phyloP scores from a whole-genome alignment of 2,329 filamentous ascomycete species.

The Cladosporium sphaerospermum region DNA sequence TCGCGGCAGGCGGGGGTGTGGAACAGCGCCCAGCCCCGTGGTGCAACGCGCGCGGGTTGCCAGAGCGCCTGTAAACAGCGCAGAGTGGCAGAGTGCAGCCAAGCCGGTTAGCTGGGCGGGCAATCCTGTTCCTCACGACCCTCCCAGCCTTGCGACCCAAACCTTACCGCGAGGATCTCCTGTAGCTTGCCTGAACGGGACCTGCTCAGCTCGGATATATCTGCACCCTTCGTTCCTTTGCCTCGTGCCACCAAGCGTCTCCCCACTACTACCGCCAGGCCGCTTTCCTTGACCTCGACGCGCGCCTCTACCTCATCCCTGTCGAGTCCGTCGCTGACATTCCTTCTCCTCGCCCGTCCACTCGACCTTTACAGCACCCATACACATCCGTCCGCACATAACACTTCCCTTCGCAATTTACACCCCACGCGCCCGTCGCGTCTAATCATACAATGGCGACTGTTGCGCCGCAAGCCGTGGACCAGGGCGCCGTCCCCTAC shows the following conservation, averaged over 20 bases:
- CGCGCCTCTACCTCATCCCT: background rate
- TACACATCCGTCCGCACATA: background rate
- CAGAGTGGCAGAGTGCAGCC: background rate
- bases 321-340: background rate
- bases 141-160: background rate
- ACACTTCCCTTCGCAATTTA: background rate
- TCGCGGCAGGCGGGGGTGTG: background rate
- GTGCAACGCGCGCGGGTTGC: background rate
- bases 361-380: background rate
- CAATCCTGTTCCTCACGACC: background rate
- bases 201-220: constrained; percentile 3
- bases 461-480: background rate
- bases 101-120: background rate
- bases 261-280: background rate
- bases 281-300: background rate
- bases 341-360: background rate
- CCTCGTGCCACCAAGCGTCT: no score
- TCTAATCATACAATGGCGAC: constrained; percentile 5
- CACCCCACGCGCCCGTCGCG: background rate
- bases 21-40: no score
- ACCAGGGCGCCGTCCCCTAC: background rate
- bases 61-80: background rate
- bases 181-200: background rate
- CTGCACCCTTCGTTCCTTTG: background rate
- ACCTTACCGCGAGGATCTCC: background rate